Conservation (phyloP, 352 stramenopile genomes). For the Peronospora belbahrii region DNA sequence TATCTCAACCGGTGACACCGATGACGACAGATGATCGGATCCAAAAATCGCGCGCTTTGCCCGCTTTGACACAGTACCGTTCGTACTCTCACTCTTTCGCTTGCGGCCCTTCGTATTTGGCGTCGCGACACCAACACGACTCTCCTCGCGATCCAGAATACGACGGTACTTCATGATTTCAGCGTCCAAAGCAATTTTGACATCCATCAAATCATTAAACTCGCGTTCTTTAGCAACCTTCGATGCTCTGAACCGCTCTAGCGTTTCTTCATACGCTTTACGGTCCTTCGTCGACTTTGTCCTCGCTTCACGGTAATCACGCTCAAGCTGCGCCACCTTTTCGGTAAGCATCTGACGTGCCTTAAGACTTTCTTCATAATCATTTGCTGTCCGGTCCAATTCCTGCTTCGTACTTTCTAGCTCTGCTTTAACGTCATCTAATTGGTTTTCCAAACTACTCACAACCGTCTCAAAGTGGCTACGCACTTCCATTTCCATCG, state of each 20-base stretch:
- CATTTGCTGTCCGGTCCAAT: conserved; percentile 64
- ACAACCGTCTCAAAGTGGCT: conserved; percentile 62
- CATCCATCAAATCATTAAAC: conserved; percentile 85
- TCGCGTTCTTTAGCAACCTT: conserved; percentile 70
- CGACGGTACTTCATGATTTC: conserved; percentile 78
- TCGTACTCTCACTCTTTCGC: conserved; percentile 47
- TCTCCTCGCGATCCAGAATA: conserved; percentile 77
- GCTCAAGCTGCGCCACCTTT: conserved; percentile 72
- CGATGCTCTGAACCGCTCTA: conserved; percentile 59
- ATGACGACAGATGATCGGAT: conserved; percentile 1
- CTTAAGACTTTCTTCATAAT: conserved; percentile 76
- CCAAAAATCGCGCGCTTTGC: conserved; percentile 26
- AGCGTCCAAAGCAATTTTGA: conserved; percentile 70
- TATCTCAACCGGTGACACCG: conserved; percentile 45
- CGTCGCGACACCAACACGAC: conserved; percentile 51
- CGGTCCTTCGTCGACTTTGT: conserved; percentile 74
- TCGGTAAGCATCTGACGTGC: conserved; percentile 65
- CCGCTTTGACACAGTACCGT: conserved; percentile 29
- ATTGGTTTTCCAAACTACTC: conserved; percentile 43
- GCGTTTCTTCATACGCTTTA: conserved; percentile 59
- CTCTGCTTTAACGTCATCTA: conserved; percentile 51
- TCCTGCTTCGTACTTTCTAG: conserved; percentile 67
- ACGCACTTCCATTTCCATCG: conserved; percentile 67
- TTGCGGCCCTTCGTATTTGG: conserved; percentile 48
- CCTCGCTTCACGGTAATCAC: conserved; percentile 68